Base-by-base conservation (phyloP, 2,329 filamentous ascomycete genomes). In the Diaporthe citriasiana region DNA sequence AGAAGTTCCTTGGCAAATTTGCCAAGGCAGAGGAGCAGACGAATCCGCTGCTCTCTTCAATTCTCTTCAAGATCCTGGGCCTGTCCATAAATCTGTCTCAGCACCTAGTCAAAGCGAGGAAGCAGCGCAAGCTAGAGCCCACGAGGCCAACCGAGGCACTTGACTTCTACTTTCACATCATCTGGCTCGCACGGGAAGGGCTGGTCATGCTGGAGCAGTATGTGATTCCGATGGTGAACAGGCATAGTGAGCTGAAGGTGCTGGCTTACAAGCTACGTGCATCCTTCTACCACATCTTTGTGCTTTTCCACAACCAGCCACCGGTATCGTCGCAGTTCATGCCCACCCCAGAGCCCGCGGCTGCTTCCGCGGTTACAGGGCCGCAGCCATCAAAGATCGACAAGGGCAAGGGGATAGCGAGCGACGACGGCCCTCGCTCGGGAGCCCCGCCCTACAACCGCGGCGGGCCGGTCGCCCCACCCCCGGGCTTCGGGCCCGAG, bases 261-360 rank as follows among this genome's bases (percentile, higher is more conserved):
- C 89, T 99, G 76, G 93, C 94, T 27, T 94, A 95, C 82, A 99
- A 98, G 83, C 89, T 99, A 19, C 92, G 95, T 75, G 97, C 97
- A 22, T 97, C 95, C 27, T 97, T 98, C 81, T 97, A 97, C 79
- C 96, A 99, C 84, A 95, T 99, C 77, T 98, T 98, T 82, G 97
- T 97, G 71, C 89, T 98, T 17, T 98, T 98, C 81, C 95, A 98
- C 85, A 98, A 98, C 83, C 91, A 94, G 70, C 96, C 96, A 0
- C 89, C 93, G 0, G 90, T 98, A 73, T 92, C 92, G 57, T 86
- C 88, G 47, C 88, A 90, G 79, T 88, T 88, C 27, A 85, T 89
- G 74, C 85, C 86, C 76, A 87, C 86, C 0, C 85, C 87, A 17
- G 87, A 88, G 66, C 78, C 81, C 4, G 81, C 85, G 63, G 83